Base-by-base conservation (phyloP, 805 yeast species). In the Jamesozyma spencerorum region DNA sequence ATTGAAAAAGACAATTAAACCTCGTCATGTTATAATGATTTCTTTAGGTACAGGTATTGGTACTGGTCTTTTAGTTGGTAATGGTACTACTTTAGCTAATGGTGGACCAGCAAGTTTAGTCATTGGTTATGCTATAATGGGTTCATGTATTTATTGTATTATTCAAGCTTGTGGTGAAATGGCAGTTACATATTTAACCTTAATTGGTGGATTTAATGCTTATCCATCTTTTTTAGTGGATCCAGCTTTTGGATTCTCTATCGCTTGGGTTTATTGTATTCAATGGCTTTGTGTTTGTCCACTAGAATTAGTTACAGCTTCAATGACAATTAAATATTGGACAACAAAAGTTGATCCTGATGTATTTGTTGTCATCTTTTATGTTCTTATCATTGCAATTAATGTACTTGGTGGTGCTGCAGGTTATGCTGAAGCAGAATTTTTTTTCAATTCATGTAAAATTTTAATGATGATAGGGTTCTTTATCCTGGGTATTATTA, bases 11-110 rank as follows among this genome's bases (percentile, higher is more conserved):
- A 54, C 62, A 38, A 36, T 54, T 48, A 53, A 56, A 31, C 53
- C 62, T 20, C 57, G 74, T 35, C 87, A 81, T 48, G 74, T 80
- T 45, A 72, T 77, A 45, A 75, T 83, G 77, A 81, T 85, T 53
- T 86, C 94, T 31, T 69, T 85, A 41, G 92, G 92, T 43, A 87
- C 92, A 40, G 81, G 90, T 38, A 80, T 85, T 44, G 95, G 95
- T 54, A 80, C 92, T 5, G 85, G 85, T 51, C 64, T 79, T 38
- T 63, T 72, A 47, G 77, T 77, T 38, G 81, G 81, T 50, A 64
- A 72, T 37, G 82, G 78, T 47, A 58, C 68, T 46, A 68, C 74
- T 4, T 49, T 72, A 31, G 53, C 56, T 19, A 47, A 56, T 20
- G 73, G 71, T 44, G 76, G 77, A 37, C 75, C 77, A 14, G 71